Evolutionary conservation across 345 rosid genomes (phyloP), one percentile per base, ranked within the genome.

Genomic region (Passiflora organensis): DNA sequence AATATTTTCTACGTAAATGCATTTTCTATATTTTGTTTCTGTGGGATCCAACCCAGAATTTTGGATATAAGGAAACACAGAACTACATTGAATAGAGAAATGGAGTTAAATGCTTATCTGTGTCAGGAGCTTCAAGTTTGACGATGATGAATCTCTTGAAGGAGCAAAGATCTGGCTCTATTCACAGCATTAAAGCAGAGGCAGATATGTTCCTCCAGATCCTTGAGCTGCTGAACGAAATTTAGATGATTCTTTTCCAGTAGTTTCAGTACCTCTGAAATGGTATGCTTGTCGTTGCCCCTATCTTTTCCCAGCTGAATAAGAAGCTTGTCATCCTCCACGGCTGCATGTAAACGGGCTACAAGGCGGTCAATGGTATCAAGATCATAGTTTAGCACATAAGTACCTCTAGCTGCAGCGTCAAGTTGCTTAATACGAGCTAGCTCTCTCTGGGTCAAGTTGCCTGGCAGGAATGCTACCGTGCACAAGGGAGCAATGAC

Each of bases 171-270:
- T 66, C 97, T 80, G 32, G 77, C 77, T 68, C 65, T 73, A 72
- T 82, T 91, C 54, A 87, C 76, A 43, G 65, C 64, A 53, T 55
- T 76, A 58, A 85, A 80, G 74, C 85, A 83, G 32, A 79, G 69
- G 72, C 76, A 76, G 44, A 91, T 67, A 63, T 71, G 91, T 16
- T 82, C 79, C 66, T 83, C 86, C 23, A 87, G 93, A 63, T 72
- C 82, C 64, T 57, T 53, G 48, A 85, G 82, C 55, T 65, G 78
- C 22, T 66, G 58, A 15, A 57, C 60, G 55, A 80, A 63, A 43
- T 75, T 67, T 10, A 53, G 20, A 54, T 73, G 81, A 67, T 60
- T 78, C 62, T 78, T 80, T 51, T 64, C 73, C 5, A 91, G 75
- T 65, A 39, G 78, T 62, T 79, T 77, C 72, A 87, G 67, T 24